Percentiles rank a stretch among this genome's conserved stretches.
phyloP scores from a whole-genome alignment of 305 asterid species.

The Plantago coronopus region DNA sequence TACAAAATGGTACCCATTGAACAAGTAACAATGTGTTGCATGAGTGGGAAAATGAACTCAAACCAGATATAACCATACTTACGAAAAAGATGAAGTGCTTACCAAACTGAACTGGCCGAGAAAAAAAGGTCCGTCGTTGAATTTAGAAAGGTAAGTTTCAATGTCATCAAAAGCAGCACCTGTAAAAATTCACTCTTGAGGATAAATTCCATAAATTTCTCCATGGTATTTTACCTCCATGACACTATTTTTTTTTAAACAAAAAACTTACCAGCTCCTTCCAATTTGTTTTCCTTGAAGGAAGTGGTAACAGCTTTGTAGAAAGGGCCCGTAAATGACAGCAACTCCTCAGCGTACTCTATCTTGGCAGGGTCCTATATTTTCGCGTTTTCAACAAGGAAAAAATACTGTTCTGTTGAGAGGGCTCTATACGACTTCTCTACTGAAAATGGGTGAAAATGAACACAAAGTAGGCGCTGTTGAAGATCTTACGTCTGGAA shows the following conservation, averaged over 20 bases:
- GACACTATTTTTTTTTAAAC: background rate
- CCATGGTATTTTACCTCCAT: constrained; percentile 1
- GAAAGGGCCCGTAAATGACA: constrained; percentile 46
- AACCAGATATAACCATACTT: background rate
- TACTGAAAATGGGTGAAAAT: too few species aligned
- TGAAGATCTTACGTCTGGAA: constrained; percentile 55
- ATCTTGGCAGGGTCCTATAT: constrained; percentile 51
- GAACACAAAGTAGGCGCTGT: background rate
- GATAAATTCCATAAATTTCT: constrained; percentile 22
- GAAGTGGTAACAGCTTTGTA: constrained; percentile 42
- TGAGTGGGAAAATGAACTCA: background rate
- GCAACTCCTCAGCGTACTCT: constrained; percentile 57
- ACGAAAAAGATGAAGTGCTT: constrained; percentile 16
- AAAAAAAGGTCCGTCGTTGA: constrained; percentile 67
- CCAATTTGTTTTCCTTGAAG: constrained; percentile 45
- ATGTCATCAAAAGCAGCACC: constrained; percentile 61
- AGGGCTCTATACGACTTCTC: too few species aligned
- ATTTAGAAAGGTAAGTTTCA: constrained; percentile 68
- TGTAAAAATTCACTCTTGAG: constrained; percentile 19
- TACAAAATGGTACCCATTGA: too few species aligned
- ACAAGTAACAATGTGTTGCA: background rate
- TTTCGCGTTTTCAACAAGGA: background rate
- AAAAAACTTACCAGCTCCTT: constrained; percentile 45
- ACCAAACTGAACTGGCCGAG: constrained; percentile 83
- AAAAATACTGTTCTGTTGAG: too few species aligned